Percentiles rank a stretch among this genome's conserved stretches.
Evolutionary conservation across 2,329 filamentous ascomycete genomes (phyloP).

Genomic region (Ophiostoma triangulosporum): DNA sequence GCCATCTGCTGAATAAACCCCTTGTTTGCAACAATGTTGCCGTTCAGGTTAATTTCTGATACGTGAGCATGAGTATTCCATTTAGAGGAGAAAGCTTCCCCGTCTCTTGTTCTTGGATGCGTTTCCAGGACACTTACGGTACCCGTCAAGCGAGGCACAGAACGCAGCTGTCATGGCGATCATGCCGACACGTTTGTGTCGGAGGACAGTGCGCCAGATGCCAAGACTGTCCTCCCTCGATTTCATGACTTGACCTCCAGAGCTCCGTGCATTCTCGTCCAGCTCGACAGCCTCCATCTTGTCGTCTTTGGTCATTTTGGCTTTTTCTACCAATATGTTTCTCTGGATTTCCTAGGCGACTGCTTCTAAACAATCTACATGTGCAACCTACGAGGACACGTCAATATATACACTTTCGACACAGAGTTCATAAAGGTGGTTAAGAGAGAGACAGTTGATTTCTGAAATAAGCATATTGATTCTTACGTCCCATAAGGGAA

Average conservation of each 20-base stretch:
- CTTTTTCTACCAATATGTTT: neutral
- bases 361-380: neutral
- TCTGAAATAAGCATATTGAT: no score
- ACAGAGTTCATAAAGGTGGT: no score
- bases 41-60: constrained; percentile 9
- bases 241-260: neutral
- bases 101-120: no score
- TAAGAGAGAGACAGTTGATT: no score
- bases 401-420: neutral
- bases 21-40: constrained; percentile 11
- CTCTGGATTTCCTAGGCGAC: no score
- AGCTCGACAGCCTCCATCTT: neutral
- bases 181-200: constrained; percentile 22
- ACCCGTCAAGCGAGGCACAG: constrained; percentile 24
- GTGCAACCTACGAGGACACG: no score
- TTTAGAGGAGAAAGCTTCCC: neutral
- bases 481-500: no score
- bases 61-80: neutral
- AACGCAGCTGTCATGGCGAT: constrained; percentile 29
- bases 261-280: neutral
- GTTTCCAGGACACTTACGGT: constrained; percentile 9
- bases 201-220: constrained; percentile 24
- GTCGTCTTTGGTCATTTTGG: neutral
- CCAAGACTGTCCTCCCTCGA: constrained; percentile 24
- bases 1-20: constrained; percentile 12